Conservation (phyloP, 148 eudicot species). For the Persicaria maculosa region DNA sequence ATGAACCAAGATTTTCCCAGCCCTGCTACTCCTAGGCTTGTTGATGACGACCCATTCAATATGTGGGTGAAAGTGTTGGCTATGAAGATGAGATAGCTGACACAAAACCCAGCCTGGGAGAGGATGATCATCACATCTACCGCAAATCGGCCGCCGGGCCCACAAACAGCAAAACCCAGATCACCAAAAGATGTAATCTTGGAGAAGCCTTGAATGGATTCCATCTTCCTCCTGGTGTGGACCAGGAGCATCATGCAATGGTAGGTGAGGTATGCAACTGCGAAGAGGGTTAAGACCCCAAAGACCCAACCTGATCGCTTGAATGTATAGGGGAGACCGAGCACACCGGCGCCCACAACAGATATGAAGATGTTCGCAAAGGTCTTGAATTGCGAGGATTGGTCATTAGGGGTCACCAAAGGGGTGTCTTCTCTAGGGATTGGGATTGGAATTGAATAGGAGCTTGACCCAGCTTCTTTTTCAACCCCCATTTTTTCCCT, state of each 20-base stretch:
- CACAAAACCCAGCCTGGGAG: conserved; percentile 73
- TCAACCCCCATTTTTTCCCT: conserved; percentile 32
- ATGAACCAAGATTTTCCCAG: conserved; percentile 55
- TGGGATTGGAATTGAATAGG: conserved; percentile 20
- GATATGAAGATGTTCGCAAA: conserved; percentile 70
- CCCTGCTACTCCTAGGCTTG: too few relatives aligned
- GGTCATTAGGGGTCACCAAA: conserved; percentile 16
- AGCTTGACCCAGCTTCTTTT: conserved; percentile 38
- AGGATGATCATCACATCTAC: conserved; percentile 68
- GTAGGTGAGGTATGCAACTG: conserved; percentile 36
- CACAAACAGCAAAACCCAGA: conserved; percentile 65
- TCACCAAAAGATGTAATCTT: conserved; percentile 73
- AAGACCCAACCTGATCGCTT: conserved; percentile 45
- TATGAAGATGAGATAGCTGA: conserved; percentile 59
- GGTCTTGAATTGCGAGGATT: conserved; percentile 56
- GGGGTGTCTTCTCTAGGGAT: conserved; percentile 46
- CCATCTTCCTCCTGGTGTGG: conserved; percentile 41
- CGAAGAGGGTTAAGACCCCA: conserved; percentile 36
- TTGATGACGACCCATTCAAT: conserved; percentile 11
- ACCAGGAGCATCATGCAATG: conserved; percentile 54
- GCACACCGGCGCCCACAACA: conserved; percentile 63
- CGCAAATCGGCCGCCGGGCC: conserved; percentile 44
- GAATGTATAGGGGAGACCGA: conserved; percentile 71
- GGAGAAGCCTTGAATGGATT: conserved; percentile 25
- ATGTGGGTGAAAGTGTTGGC: conserved; percentile 52